These are phyloP conservation scores for Panus rudis DNA, from an alignment of 768 basidiomycete genomes.

Conservation along the genomic window DNA sequence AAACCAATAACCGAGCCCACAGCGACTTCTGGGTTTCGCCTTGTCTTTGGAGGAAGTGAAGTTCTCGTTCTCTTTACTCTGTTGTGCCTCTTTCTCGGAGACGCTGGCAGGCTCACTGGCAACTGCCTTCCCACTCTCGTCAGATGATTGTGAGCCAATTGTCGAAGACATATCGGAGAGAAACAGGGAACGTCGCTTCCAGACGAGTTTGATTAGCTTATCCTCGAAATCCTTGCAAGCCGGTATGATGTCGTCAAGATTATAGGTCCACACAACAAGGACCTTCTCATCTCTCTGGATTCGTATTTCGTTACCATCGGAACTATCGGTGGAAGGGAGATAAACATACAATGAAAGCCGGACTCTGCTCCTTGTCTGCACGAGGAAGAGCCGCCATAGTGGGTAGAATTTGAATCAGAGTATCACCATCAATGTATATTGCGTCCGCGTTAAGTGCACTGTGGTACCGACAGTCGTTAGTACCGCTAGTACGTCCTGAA, in stretches of 20 bases:
- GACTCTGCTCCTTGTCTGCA: slow-evolving; percentile 89
- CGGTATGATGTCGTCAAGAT: slow-evolving; percentile 73
- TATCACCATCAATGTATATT: slow-evolving; percentile 70
- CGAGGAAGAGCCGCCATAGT: slow-evolving; percentile 58
- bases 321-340: background rate
- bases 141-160: slow-evolving; percentile 43
- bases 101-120: slow-evolving; percentile 13
- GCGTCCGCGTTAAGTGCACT: slow-evolving; percentile 54
- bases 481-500: background rate
- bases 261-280: slow-evolving; percentile 80
- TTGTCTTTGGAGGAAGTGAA: slow-evolving; percentile 6
- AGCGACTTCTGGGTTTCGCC: slow-evolving; percentile 17
- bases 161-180: slow-evolving; percentile 36
- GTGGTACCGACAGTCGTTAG: background rate
- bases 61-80: background rate
- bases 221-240: slow-evolving; percentile 65
- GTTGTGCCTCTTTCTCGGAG: slow-evolving; percentile 8
- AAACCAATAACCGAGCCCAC: slow-evolving; percentile 20
- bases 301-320: background rate
- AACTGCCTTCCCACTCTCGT: slow-evolving; percentile 29
- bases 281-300: slow-evolving; percentile 74
- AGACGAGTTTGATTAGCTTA: slow-evolving; percentile 76
- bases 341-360: slow-evolving; percentile 71
- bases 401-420: slow-evolving; percentile 82
- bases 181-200: slow-evolving; percentile 44